These are phyloP conservation scores for Suhomyces bribrorum DNA, from an alignment of 1,139 yeast genomes.

Conservation along the genomic window DNA sequence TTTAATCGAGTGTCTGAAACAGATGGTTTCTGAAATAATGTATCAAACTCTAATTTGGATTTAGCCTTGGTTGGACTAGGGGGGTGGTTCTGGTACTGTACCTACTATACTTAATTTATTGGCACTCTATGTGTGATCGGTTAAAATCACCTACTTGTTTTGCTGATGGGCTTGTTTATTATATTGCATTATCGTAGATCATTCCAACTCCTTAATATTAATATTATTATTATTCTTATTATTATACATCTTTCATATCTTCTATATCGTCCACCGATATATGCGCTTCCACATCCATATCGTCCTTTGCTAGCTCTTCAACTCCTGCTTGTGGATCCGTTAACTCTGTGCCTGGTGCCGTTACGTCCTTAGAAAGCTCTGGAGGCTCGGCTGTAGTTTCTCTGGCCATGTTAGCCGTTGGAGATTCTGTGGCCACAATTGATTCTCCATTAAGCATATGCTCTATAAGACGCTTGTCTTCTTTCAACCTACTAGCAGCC, in stretches of 20 bases:
- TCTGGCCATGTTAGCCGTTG: neutral
- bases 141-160: no score
- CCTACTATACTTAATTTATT: no score
- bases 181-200: no score
- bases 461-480: neutral
- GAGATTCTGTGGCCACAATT: neutral
- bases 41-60: no score
- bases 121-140: no score
- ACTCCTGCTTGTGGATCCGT: constrained; percentile 3
- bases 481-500: constrained; percentile 8
- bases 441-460: neutral
- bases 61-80: no score
- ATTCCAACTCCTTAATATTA: no score
- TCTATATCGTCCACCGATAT: constrained; percentile 1
- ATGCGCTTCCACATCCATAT: neutral
- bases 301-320: neutral
- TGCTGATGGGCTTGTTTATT: no score
- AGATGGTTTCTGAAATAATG: no score
- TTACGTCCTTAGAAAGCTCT: neutral
- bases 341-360: neutral
- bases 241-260: constrained; percentile 6
- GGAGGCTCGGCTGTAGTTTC: neutral
- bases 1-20: no score
- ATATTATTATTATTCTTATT: no score
- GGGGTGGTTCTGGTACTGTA: no score